Conservation (phyloP, 2,329 filamentous ascomycete species). For the Sphaceloma murrayae region DNA sequence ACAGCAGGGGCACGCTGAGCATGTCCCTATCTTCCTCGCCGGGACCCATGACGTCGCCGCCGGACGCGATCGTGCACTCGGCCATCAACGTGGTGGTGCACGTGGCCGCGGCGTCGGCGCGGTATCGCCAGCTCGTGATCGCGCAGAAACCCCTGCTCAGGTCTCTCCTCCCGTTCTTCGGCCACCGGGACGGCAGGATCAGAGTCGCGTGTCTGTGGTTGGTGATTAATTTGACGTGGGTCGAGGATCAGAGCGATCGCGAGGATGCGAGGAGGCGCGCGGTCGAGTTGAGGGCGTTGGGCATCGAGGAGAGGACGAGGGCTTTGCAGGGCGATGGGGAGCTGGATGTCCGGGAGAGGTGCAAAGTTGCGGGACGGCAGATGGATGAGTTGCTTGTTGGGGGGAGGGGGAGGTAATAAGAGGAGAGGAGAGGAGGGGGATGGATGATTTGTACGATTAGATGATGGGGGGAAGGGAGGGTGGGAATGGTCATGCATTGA, state of each 20-base stretch:
- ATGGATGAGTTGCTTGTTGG: constrained; percentile 38
- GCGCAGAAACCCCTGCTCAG: constrained; percentile 67
- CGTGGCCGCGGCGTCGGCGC: constrained; percentile 70
- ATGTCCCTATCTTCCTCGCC: constrained; percentile 22
- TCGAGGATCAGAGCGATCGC: constrained; percentile 62
- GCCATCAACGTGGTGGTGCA: constrained; percentile 79
- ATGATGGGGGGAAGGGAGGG: neutral
- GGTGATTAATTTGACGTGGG: constrained; percentile 74
- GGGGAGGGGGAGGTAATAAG: neutral
- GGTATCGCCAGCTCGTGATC: constrained; percentile 68
- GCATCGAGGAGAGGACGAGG: constrained; percentile 31
- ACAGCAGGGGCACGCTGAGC: constrained; percentile 16
- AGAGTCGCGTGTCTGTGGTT: constrained; percentile 73
- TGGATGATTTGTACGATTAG: neutral
- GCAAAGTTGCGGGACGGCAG: constrained; percentile 68
- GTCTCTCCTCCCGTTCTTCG: constrained; percentile 63
- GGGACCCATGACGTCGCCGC: too few relatives aligned
- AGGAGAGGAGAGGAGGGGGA: neutral
- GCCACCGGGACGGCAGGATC: constrained; percentile 62
- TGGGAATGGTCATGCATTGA: too few relatives aligned
- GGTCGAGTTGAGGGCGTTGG: constrained; percentile 56
- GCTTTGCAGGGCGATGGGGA: constrained; percentile 50
- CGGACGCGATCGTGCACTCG: constrained; percentile 48
- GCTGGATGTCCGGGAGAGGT: constrained; percentile 72
- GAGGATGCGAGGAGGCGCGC: constrained; percentile 58